phyloP scores from a whole-genome alignment of 23 red algal species.

The Gracilaria caudata region DNA sequence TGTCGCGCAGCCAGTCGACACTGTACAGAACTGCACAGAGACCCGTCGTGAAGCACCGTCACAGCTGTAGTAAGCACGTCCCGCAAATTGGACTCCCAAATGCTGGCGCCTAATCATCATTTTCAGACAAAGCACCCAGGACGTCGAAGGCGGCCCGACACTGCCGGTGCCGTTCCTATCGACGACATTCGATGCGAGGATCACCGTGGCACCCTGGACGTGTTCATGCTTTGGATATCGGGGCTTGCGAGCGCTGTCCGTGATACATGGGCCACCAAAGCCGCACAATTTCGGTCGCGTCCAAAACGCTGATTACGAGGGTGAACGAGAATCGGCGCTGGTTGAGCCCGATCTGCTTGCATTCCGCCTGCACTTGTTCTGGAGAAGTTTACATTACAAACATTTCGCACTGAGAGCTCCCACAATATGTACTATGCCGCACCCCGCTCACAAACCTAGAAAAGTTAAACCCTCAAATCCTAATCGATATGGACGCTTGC shows the following conservation, averaged over 20 bases:
- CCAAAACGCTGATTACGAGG: neutral
- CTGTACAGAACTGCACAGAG: neutral
- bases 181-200: neutral
- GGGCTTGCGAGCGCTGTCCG: neutral
- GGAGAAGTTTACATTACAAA: slow-evolving; percentile 20
- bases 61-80: slow-evolving; percentile 1
- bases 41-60: neutral
- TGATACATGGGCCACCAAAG: neutral
- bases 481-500: slow-evolving; percentile 90
- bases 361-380: neutral
- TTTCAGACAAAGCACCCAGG: neutral
- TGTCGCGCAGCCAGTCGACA: neutral
- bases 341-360: neutral
- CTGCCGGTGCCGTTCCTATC: neutral
- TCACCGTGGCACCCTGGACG: slow-evolving; percentile 17
- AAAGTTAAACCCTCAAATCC: slow-evolving; percentile 31
- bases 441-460: neutral
- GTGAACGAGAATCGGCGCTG: neutral
- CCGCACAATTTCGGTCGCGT: neutral
- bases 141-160: neutral
- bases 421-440: slow-evolving; percentile 18
- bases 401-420: neutral
- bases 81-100: neutral
- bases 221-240: neutral
- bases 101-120: neutral